Evolutionary conservation across 1,284 basidiomycete genomes (phyloP).

Genomic region (Tilletia setariae): DNA sequence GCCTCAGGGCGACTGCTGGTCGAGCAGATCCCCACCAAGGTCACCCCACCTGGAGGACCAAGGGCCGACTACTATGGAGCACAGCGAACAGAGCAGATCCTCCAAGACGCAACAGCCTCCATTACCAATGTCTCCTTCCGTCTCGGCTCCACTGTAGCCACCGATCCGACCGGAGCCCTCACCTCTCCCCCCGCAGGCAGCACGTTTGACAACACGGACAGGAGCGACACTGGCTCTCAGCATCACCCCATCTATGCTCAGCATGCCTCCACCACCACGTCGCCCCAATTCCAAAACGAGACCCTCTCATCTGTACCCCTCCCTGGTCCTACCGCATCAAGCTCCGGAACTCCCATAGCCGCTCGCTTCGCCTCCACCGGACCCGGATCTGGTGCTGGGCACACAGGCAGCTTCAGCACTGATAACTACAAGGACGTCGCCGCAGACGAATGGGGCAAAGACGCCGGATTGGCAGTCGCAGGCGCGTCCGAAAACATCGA

Average conservation of each 20-base stretch:
- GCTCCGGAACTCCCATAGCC: conserved; percentile 5
- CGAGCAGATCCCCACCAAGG: conserved; percentile 75
- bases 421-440: conserved; percentile 16
- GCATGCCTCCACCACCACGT: not conserved
- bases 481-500: conserved; percentile 4
- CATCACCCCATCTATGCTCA: conserved; percentile 7
- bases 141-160: conserved; percentile 12
- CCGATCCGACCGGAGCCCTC: not conserved
- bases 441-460: conserved; percentile 18
- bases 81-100: conserved; percentile 39
- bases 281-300: conserved; percentile 1
- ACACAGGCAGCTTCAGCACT: conserved; percentile 3
- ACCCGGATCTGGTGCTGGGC: not conserved
- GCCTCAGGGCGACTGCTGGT: conserved; percentile 76
- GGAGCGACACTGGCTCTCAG: not conserved
- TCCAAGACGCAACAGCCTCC: conserved; percentile 38
- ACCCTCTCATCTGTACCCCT: conserved; percentile 5
- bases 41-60: conserved; percentile 74
- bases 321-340: not conserved
- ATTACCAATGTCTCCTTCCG: conserved; percentile 35
- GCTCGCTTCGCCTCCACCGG: conserved; percentile 14
- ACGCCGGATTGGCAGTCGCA: conserved; percentile 12
- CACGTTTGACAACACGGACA: not conserved
- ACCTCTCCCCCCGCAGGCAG: not conserved
- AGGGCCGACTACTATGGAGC: conserved; percentile 66